Evolutionary conservation across 163 green algal genomes (phyloP), one percentile per base, ranked within the genome.

Genomic region (Chloromonas sp.): DNA sequence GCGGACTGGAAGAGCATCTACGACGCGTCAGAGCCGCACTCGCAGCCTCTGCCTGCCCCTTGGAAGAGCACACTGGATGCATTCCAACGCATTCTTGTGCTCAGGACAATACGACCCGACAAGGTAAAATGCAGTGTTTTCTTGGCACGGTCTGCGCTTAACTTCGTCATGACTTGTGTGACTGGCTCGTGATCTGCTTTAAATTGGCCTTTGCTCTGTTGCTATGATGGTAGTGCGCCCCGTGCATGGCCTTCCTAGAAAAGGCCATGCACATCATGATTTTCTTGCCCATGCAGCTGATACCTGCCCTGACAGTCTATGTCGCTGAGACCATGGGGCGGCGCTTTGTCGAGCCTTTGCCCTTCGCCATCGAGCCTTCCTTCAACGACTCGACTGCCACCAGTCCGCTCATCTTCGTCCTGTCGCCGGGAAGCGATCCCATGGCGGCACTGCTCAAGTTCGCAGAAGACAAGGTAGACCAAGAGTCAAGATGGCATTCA

Each of bases 351-450:
- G 93, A 95, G 89, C 93, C 94, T 0, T 88, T 94, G 86, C 94
- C 94, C 1, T 95, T 96, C 88, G 89, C 93, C 79, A 93, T 97
- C 78, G 92, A 95, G 90, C 90, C 92, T 0, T 94, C 88, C 84
- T 96, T 91, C 89, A 91, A 93, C 81, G 94, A 96, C 91, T 95
- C 91, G 61, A 87, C 83, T 58, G 82, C 88, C 84, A 92, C 83
- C 84, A 91, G 84, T 1, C 94, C 94, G 14, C 90, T 97, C 78
- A 93, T 96, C 80, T 97, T 96, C 83, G 89, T 97, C 70, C 90
- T 97, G 81, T 95, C 91, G 0, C 91, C 93, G 1, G 94, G 94
- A 14, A 93, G 90, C 13, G 94, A 97, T 84, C 94, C 94, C 60
- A 95, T 95, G 92, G 89, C 92, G 0, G 84, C 86, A 2, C 87